Evolutionary conservation across 2,329 filamentous ascomycete genomes (phyloP).

Genomic region (Colletotrichum sp.): DNA sequence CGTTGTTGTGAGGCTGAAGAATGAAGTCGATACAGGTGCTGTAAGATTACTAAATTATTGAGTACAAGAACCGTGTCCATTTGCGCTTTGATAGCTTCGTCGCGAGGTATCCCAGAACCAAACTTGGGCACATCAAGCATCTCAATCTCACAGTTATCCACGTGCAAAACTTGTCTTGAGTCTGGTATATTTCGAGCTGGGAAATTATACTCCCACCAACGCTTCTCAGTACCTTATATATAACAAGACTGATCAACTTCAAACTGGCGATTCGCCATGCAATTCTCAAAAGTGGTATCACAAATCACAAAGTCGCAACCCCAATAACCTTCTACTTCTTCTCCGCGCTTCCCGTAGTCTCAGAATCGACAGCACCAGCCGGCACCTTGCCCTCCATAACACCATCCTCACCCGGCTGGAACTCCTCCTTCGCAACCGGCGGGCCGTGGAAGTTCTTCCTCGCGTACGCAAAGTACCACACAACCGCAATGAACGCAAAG

Average conservation of each 20-base stretch:
- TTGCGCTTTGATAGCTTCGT: rapidly evolving
- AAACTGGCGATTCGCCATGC: too few relatives aligned
- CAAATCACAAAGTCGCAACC: not conserved
- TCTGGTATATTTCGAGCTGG: too few relatives aligned
- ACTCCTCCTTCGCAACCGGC: slow-evolving; percentile 35
- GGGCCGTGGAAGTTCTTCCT: slow-evolving; percentile 70
- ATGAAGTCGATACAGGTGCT: too few relatives aligned
- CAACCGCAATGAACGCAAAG: slow-evolving; percentile 63
- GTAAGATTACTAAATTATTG: too few relatives aligned
- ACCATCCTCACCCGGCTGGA: slow-evolving; percentile 16
- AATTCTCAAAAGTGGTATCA: not conserved
- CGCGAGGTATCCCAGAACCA: rapidly evolving
- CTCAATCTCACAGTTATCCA: too few relatives aligned
- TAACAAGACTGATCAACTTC: too few relatives aligned
- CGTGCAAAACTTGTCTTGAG: too few relatives aligned
- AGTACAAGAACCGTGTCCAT: too few relatives aligned
- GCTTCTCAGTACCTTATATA: too few relatives aligned
- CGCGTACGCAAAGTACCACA: slow-evolving; percentile 69
- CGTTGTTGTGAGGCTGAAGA: too few relatives aligned
- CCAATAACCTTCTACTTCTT: not conserved
- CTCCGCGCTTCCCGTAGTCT: slow-evolving; percentile 11
- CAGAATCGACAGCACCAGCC: not conserved
- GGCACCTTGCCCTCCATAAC: slow-evolving; percentile 17
- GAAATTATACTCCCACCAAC: too few relatives aligned
- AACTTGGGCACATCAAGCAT: too few relatives aligned